Base-by-base conservation (phyloP, 257 asterid genomes). In the Linaria vulgaris region DNA sequence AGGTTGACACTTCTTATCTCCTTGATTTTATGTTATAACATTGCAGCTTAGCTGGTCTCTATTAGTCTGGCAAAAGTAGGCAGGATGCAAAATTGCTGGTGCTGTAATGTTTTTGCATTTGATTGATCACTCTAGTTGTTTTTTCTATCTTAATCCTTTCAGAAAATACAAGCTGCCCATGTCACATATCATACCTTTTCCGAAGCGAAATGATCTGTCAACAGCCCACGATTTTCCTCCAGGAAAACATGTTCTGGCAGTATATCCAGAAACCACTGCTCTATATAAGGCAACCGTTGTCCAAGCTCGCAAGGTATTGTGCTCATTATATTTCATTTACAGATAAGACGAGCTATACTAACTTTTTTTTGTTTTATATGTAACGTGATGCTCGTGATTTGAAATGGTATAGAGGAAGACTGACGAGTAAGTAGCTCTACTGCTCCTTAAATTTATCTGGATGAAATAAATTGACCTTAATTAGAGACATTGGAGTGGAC, bases 211-310 rank as follows among this genome's bases (percentile, higher is more conserved):
- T 20, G 94, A 85, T 68, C 87, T 63, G 60, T 73, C 82, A 5
- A 72, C 72, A 10, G 69, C 79, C 63, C 85, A 75, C 38, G 94
- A 85, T 70, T 85, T 82, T 53, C 78, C 81, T 61, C 83, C 74
- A 4, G 94, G 94, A 53, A 82, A 77, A 65, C 87, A 82, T 49
- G 94, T 85, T 63, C 72, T 82, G 74, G 94, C 94, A 27, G 85
- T 85, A 44, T 82, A 85, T 71, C 94, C 94, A 34, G 82, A 81
- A 72, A 85, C 94, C 50, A 85, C 87, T 14, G 87, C 94, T 5
- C 77, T 85, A 50, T 85, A 85, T 52, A 85, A 82, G 75, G 94
- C 89, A 21, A 85, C 94, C 4, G 94, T 85, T 17, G 83, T 76
- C 68, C 87, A 76, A 67, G 68, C 85, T 47, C 87, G 85, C 48